Percentiles rank a stretch among this genome's conserved stretches.
Evolutionary conservation across 371 early-diverging fungal genomes (phyloP).

Genomic region (Mucor lusitanicus): DNA sequence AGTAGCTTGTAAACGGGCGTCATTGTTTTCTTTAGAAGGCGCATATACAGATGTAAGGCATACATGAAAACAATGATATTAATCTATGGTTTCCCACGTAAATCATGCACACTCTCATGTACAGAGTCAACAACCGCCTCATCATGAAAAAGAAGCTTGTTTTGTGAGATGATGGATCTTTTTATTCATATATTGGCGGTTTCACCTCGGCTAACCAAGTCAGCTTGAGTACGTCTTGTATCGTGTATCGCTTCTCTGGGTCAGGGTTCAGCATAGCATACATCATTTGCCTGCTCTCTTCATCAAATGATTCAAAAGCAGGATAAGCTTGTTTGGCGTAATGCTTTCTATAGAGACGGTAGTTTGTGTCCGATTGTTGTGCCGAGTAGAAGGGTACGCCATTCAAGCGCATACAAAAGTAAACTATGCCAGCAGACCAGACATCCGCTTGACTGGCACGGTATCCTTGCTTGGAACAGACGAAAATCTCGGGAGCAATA

Average conservation of each 20-base stretch:
- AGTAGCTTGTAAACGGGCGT: neutral
- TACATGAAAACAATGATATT: neutral
- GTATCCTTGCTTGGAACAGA: constrained; percentile 46
- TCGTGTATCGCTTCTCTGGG: constrained; percentile 42
- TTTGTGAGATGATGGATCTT: neutral
- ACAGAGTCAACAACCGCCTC: neutral
- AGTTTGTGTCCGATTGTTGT: constrained; percentile 61
- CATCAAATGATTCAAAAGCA: constrained; percentile 44
- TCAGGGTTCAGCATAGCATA: constrained; percentile 53
- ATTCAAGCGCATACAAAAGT: constrained; percentile 77
- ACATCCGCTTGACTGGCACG: constrained; percentile 83
- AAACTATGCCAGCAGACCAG: constrained; percentile 86
- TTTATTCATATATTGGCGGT: constrained; percentile 2
- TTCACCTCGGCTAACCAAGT: constrained; percentile 38
- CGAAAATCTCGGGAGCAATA: constrained; percentile 86
- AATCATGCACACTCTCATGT: neutral
- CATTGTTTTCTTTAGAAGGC: neutral
- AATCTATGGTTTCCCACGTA: neutral
- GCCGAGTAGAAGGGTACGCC: constrained; percentile 62
- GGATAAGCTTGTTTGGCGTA: constrained; percentile 41
- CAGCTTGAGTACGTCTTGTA: constrained; percentile 38
- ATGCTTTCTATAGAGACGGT: constrained; percentile 58
- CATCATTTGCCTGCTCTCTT: constrained; percentile 24
- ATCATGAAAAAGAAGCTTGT: neutral
- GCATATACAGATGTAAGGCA: neutral